These are phyloP conservation scores for Coemansia pectinata DNA, from an alignment of 192 early-diverging fungal species.

Conservation along the genomic window DNA sequence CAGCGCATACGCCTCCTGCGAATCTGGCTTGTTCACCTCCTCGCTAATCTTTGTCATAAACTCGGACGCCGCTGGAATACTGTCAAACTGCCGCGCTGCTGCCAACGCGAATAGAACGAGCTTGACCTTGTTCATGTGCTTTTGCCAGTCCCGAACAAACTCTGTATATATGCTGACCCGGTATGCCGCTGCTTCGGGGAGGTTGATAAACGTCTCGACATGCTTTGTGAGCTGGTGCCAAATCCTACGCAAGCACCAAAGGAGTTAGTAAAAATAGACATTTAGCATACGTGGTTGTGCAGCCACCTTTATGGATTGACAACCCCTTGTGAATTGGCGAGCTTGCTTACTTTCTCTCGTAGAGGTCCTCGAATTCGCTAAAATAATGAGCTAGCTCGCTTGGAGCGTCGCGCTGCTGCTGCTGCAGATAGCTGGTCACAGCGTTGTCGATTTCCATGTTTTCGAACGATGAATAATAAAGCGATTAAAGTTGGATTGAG, in stretches of 20 bases:
- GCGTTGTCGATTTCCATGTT: conserved; percentile 77
- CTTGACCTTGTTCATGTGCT: conserved; percentile 93
- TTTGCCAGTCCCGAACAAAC: conserved; percentile 92
- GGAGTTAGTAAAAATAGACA: neutral
- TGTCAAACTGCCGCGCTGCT: conserved; percentile 73
- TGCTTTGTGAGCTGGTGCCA: conserved; percentile 96
- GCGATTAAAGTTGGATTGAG: neutral
- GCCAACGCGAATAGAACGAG: conserved; percentile 80
- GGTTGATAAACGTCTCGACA: conserved; percentile 76
- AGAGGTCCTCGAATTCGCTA: conserved; percentile 84
- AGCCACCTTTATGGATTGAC: neutral
- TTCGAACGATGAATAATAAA: neutral
- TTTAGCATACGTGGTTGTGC: neutral
- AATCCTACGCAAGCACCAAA: conserved; percentile 61
- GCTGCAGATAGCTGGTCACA: conserved; percentile 71
- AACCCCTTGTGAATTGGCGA: neutral
- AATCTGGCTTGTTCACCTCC: conserved; percentile 70
- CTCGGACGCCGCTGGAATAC: conserved; percentile 67
- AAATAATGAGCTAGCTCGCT: conserved; percentile 74
- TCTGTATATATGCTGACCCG: conserved; percentile 84
- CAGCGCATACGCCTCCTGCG: conserved; percentile 80
- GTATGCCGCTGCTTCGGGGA: conserved; percentile 73
- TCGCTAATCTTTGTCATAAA: conserved; percentile 74
- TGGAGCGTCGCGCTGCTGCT: conserved; percentile 68
- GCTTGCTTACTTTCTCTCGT: conserved; percentile 86